These are phyloP conservation scores for Eugenia klotzschiana DNA, from an alignment of 441 rosid genomes.

Conservation along the genomic window DNA sequence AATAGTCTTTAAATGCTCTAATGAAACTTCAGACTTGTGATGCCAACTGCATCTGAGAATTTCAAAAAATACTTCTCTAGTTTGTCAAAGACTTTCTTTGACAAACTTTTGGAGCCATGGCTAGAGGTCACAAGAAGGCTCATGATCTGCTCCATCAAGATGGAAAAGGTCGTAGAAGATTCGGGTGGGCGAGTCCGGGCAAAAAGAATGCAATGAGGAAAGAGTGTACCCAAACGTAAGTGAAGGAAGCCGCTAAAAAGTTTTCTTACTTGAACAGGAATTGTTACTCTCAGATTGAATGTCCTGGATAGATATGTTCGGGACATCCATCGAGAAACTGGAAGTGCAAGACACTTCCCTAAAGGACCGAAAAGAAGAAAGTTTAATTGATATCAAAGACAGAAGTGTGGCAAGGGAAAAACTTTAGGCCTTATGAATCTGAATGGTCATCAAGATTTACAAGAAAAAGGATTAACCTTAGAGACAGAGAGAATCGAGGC, in stretches of 20 bases:
- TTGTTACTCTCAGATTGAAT: background rate
- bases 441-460: background rate
- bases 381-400: background rate
- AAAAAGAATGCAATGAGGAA: background rate
- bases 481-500: background rate
- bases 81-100: background rate
- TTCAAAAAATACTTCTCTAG: background rate
- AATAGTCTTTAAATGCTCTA: background rate
- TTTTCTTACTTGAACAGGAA: background rate
- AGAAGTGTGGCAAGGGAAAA: background rate
- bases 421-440: background rate
- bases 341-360: background rate
- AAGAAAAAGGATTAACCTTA: background rate
- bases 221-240: background rate
- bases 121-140: background rate
- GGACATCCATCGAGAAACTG: background rate
- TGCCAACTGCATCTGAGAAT: background rate
- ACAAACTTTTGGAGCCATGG: background rate
- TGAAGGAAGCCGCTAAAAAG: background rate
- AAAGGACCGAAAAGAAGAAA: background rate
- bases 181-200: background rate
- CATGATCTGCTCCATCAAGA: background rate
- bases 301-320: background rate
- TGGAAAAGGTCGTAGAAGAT: background rate
- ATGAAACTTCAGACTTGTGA: background rate